Percentiles rank a stretch among this genome's conserved stretches.
phyloP scores from a whole-genome alignment of 768 basidiomycete species.

The Strobilomyces confusus region DNA sequence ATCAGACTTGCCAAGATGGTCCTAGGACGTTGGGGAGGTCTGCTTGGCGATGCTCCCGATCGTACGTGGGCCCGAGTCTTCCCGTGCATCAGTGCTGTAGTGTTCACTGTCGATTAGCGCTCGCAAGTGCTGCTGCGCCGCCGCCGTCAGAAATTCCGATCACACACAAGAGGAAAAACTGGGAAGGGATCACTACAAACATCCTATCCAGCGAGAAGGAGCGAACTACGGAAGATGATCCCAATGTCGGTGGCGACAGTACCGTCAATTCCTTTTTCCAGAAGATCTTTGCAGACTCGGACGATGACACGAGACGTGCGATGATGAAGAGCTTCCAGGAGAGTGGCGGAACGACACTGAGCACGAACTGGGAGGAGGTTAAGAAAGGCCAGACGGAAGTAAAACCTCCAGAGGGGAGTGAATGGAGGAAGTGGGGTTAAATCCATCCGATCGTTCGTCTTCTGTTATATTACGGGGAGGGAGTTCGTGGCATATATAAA shows the following conservation, averaged over 20 bases:
- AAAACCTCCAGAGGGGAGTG: conserved; percentile 79
- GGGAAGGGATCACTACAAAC: conserved; percentile 76
- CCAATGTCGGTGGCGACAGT: conserved; percentile 86
- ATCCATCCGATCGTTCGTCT: background rate
- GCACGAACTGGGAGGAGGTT: conserved; percentile 95
- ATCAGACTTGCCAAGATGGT: conserved; percentile 67
- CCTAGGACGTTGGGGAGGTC: conserved; percentile 66
- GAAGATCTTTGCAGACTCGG: conserved; percentile 85
- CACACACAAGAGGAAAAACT: conserved; percentile 66
- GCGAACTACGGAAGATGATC: conserved; percentile 66
- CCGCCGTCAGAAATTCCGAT: conserved; percentile 30
- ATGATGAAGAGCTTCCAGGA: conserved; percentile 99
- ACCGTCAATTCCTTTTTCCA: conserved; percentile 88
- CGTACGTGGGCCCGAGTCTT: conserved; percentile 41
- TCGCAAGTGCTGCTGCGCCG: conserved; percentile 26
- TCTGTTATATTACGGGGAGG: background rate
- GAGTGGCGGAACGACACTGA: conserved; percentile 91
- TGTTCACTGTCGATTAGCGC: conserved; percentile 15
- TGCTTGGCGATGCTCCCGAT: conserved; percentile 75
- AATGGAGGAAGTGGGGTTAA: conserved; percentile 77
- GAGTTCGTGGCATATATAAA: background rate
- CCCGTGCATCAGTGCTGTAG: background rate
- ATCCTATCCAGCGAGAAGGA: conserved; percentile 70
- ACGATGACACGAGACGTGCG: conserved; percentile 86
- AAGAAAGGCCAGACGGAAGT: conserved; percentile 64